Conservation (phyloP, 176 grass and related monocot genomes). For the Bolboschoenus planiculmis region DNA sequence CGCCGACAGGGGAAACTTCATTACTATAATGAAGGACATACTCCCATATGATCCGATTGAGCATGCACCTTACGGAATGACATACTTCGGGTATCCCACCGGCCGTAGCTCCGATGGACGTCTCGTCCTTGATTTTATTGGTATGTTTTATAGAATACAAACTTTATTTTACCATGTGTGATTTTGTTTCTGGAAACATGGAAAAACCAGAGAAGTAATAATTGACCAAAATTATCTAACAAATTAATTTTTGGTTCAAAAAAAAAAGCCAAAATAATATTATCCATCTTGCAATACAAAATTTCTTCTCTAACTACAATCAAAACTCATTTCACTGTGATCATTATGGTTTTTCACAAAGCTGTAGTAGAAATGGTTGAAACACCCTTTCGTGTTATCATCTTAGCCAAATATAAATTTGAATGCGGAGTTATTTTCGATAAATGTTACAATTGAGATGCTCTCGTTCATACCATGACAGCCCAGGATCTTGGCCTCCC, state of each 20-base stretch:
- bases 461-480: not conserved
- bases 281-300: no score
- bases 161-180: not conserved
- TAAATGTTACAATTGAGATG: not conserved
- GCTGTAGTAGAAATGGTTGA: not conserved
- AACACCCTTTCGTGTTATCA: no score
- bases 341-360: not conserved
- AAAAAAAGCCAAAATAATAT: no score
- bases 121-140: conserved; percentile 36
- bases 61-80: conserved; percentile 36
- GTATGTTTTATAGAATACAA: conserved; percentile 21
- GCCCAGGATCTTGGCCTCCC: conserved; percentile 39
- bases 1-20: conserved; percentile 49
- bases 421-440: not conserved
- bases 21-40: not conserved
- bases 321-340: no score
- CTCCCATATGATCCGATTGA: not conserved
- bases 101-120: conserved; percentile 42
- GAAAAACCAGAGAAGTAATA: no score
- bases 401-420: not conserved
- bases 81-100: conserved; percentile 36
- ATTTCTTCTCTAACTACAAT: no score
- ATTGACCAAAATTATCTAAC: no score
- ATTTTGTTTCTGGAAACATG: not conserved
- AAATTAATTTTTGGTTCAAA: no score